Evolutionary conservation across 345 rosid genomes (phyloP).

Genomic region (Psidium friedrichsthalianum): DNA sequence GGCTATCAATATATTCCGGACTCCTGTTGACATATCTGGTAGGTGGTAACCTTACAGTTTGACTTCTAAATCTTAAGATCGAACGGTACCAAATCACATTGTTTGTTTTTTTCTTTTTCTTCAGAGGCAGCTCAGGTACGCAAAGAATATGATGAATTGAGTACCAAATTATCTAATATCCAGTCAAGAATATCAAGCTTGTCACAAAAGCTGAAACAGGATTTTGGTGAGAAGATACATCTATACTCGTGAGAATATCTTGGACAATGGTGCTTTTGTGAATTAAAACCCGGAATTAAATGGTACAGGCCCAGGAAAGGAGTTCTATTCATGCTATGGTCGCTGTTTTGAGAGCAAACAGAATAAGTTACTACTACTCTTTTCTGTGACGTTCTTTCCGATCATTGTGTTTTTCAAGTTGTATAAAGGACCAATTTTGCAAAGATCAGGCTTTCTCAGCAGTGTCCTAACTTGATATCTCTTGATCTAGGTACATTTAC

Average conservation of each 20-base stretch:
- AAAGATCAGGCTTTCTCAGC: background rate
- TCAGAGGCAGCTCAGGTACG: slow-evolving; percentile 73
- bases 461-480: background rate
- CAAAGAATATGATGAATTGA: slow-evolving; percentile 77
- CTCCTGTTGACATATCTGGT: slow-evolving; percentile 79
- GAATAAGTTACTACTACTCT: slow-evolving; percentile 44
- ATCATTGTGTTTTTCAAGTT: background rate
- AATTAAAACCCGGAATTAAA: background rate
- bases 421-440: background rate
- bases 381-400: background rate
- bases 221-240: slow-evolving; percentile 58
- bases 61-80: background rate
- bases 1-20: slow-evolving; percentile 65
- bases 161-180: slow-evolving; percentile 60
- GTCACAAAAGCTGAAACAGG: slow-evolving; percentile 67
- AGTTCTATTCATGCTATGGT: slow-evolving; percentile 77
- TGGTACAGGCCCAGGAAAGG: slow-evolving; percentile 72
- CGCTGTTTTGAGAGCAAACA: slow-evolving; percentile 83
- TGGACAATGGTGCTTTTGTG: background rate
- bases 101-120: slow-evolving; percentile 1
- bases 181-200: slow-evolving; percentile 80
- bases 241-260: background rate
- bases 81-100: background rate
- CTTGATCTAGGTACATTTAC: slow-evolving; percentile 66
- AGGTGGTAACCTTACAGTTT: background rate